Evolutionary conservation across 1,284 basidiomycete genomes (phyloP).

Genomic region (Heterobasidion irregulare): DNA sequence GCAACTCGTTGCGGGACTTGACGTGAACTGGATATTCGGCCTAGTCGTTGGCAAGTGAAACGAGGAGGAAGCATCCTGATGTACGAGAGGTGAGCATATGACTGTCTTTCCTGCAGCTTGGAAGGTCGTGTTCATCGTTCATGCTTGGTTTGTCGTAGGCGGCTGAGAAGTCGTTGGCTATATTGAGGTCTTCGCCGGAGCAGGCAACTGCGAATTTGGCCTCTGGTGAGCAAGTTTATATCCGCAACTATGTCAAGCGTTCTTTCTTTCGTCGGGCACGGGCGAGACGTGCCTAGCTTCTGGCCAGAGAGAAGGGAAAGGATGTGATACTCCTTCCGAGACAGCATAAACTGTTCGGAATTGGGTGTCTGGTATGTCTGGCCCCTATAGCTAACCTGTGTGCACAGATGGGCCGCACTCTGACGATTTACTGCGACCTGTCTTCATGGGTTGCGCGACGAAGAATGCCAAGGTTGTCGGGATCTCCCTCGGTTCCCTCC

Average conservation of each 20-base stretch:
- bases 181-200: conserved; percentile 69
- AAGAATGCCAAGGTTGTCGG: conserved; percentile 92
- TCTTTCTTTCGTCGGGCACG: neutral
- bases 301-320: too few relatives aligned
- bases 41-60: conserved; percentile 73
- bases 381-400: neutral
- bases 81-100: conserved; percentile 61
- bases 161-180: conserved; percentile 77
- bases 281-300: too few relatives aligned
- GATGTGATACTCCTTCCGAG: neutral
- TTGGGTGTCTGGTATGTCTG: neutral
- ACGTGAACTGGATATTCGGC: neutral
- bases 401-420: conserved; percentile 66
- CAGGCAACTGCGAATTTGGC: conserved; percentile 55
- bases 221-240: conserved; percentile 39
- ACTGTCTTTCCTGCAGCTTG: neutral
- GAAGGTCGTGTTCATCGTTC: neutral
- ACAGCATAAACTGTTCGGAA: neutral
- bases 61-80: conserved; percentile 74
- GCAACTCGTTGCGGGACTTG: neutral
- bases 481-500: conserved; percentile 86
- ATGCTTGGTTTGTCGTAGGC: conserved; percentile 37
- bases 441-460: conserved; percentile 91
- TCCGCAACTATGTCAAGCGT: neutral
- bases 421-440: conserved; percentile 77